These are phyloP conservation scores for Podospora conica DNA, from an alignment of 495 filamentous ascomycete genomes.

Conservation along the genomic window DNA sequence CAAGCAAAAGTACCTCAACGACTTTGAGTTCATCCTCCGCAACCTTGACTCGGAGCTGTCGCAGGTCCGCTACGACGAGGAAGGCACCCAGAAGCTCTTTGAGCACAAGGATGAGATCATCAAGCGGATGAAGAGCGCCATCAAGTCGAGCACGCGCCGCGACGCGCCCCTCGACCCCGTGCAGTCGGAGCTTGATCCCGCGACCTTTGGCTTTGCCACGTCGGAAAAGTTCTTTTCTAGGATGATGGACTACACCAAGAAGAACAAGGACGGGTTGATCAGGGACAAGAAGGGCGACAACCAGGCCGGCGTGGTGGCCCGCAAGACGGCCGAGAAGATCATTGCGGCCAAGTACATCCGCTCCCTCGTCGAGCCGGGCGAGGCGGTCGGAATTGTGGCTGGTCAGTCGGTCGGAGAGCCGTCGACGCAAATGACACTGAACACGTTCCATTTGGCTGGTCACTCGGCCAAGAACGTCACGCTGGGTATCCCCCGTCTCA, in stretches of 20 bases:
- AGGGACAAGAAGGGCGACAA: slow-evolving; percentile 60
- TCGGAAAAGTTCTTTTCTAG: slow-evolving; percentile 75
- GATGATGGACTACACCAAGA: slow-evolving; percentile 62
- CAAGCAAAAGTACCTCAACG: slow-evolving; percentile 83
- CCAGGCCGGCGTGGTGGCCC: slow-evolving; percentile 39
- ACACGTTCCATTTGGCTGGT: slow-evolving; percentile 99
- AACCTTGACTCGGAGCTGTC: slow-evolving; percentile 56
- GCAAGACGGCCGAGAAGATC: slow-evolving; percentile 73
- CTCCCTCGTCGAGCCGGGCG: slow-evolving; percentile 89
- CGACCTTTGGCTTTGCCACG: slow-evolving; percentile 71
- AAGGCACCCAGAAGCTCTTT: slow-evolving; percentile 30
- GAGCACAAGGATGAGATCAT: slow-evolving; percentile 56
- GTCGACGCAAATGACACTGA: slow-evolving; percentile 99
- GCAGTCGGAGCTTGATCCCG: slow-evolving; percentile 64
- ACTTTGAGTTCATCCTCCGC: slow-evolving; percentile 84
- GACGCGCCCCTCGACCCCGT: slow-evolving; percentile 64
- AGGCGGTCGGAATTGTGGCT: slow-evolving; percentile 96
- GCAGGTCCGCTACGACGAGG: slow-evolving; percentile 40
- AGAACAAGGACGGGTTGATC: slow-evolving; percentile 68
- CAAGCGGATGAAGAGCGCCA: slow-evolving; percentile 70
- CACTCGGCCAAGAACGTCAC: slow-evolving; percentile 99
- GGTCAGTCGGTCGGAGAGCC: slow-evolving; percentile 96
- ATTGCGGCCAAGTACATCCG: slow-evolving; percentile 89
- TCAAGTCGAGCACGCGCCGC: slow-evolving; percentile 61
- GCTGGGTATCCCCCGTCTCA: slow-evolving; percentile 90